Base-by-base conservation (phyloP, 192 early-diverging fungal genomes). In the Coemansia sp. region DNA sequence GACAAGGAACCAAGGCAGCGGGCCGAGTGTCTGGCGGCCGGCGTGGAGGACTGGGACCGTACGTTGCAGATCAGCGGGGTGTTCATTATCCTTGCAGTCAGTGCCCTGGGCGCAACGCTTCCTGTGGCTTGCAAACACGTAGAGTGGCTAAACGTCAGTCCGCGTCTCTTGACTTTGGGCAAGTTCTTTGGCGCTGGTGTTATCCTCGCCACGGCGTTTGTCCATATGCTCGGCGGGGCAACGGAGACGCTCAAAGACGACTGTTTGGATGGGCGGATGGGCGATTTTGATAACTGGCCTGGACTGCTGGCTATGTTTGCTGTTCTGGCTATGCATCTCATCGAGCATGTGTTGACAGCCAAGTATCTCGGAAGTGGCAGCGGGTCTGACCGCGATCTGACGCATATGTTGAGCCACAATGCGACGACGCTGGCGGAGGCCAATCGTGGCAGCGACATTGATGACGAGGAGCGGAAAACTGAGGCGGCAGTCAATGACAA, bases 171-270 rank as follows among this genome's bases (percentile, higher is more conserved):
- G 12, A 72, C 77, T 4, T 71, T 68, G 1, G 83, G 80, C 29
- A 84, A 84, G 47, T 86, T 86, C 43, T 88, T 89, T 65, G 87
- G 88, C 12, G 86, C 88, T 6, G 92, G 91, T 1, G 87, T 92
- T 7, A 91, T 93, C 57, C 53, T 92, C 24, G 87, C 92, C 9
- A 93, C 92, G 9, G 87, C 87, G 6, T 89, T 93, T 51, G 87
- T 93, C 42, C 92, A 93, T 68, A 91, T 93, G 91, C 64, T 93
- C 0, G 86, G 88, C 15, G 74, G 74, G 11, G 86, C 89, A 31
- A 70, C 87, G 12, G 71, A 72, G 31, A 74, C 79, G 9, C 79
- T 93, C n/a, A 77, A 84, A 1, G 79, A 85, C 19, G 71, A 79
- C 22, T 89, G 91, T 64, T 67, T 91, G 31, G 76, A 87, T 9